phyloP scores from a whole-genome alignment of 495 filamentous ascomycete species.

The Talaromyces trachyspermus region DNA sequence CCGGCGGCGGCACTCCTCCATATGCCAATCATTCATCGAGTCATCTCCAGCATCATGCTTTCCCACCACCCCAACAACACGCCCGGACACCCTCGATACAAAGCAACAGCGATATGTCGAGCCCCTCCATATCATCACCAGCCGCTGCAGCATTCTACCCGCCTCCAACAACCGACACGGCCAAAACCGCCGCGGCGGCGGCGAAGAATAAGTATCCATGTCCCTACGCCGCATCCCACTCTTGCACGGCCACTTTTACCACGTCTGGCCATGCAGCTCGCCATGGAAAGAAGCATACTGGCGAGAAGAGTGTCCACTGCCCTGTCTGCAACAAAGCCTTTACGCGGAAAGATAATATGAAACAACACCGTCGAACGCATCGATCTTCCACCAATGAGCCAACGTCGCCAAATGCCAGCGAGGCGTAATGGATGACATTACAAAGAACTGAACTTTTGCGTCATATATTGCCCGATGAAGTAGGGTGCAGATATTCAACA shows the following conservation, averaged over 20 bases:
- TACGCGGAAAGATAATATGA: slow-evolving; percentile 97
- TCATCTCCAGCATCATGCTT: slow-evolving; percentile 7
- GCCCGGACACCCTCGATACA: slow-evolving; percentile 4
- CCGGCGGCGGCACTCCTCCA: slow-evolving; percentile 14
- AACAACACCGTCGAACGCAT: slow-evolving; percentile 91
- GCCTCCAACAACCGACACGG: slow-evolving; percentile 6
- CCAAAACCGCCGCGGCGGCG: slow-evolving; percentile 7
- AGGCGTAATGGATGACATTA: not conserved
- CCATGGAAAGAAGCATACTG: slow-evolving; percentile 94
- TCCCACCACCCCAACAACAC: slow-evolving; percentile 4
- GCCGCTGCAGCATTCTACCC: not conserved
- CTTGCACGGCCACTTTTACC: slow-evolving; percentile 79
- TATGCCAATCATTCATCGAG: slow-evolving; percentile 17
- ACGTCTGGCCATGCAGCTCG: slow-evolving; percentile 95
- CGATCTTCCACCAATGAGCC: slow-evolving; percentile 31
- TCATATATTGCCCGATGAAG: too few species aligned
- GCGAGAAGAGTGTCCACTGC: slow-evolving; percentile 87
- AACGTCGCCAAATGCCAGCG: not conserved
- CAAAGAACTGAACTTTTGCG: too few species aligned
- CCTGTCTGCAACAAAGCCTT: slow-evolving; percentile 90
- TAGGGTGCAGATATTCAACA: too few species aligned
- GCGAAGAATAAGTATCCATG: slow-evolving; percentile 51
- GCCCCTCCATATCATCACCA: slow-evolving; percentile 2
- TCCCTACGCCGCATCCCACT: slow-evolving; percentile 53
- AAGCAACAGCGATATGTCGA: slow-evolving; percentile 3